These are phyloP conservation scores for Tuber aestivum DNA, from an alignment of 495 filamentous ascomycete species.

Conservation along the genomic window DNA sequence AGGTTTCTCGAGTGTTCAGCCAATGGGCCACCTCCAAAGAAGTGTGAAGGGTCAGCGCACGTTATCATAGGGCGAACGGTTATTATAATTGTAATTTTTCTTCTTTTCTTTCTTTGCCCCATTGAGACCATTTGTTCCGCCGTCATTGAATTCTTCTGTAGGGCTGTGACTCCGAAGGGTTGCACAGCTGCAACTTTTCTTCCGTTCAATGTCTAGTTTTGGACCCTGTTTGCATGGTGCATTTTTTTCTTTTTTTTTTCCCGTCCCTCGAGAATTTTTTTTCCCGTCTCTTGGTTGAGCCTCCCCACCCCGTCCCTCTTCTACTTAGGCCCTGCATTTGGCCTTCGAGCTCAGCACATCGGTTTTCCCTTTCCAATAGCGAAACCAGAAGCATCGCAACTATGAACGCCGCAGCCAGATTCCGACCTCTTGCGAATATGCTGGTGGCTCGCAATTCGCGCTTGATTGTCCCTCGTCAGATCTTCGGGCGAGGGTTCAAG, in stretches of 20 bases:
- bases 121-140: not conserved
- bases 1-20: not conserved
- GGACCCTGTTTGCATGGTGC: not conserved
- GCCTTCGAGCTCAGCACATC: not conserved
- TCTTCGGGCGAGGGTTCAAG: constrained; percentile 23
- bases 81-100: not conserved
- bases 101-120: not conserved
- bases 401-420: not conserved
- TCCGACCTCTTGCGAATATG: not conserved
- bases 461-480: constrained; percentile 31
- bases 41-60: not conserved
- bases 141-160: not conserved
- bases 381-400: not conserved
- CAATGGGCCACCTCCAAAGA: not conserved
- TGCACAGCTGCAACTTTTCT: not conserved
- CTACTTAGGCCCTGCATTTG: not conserved
- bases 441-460: constrained; percentile 27
- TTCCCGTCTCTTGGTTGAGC: not conserved
- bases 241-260: not conserved
- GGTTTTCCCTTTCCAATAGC: not conserved
- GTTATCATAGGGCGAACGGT: not conserved
- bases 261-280: not conserved
- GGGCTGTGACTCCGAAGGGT: not conserved
- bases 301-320: not conserved
- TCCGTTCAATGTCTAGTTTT: not conserved